Evolutionary conservation across 164 flowering plant genomes (phyloP), one percentile per base, ranked within the genome.

Genomic region (Protea cynaroides): DNA sequence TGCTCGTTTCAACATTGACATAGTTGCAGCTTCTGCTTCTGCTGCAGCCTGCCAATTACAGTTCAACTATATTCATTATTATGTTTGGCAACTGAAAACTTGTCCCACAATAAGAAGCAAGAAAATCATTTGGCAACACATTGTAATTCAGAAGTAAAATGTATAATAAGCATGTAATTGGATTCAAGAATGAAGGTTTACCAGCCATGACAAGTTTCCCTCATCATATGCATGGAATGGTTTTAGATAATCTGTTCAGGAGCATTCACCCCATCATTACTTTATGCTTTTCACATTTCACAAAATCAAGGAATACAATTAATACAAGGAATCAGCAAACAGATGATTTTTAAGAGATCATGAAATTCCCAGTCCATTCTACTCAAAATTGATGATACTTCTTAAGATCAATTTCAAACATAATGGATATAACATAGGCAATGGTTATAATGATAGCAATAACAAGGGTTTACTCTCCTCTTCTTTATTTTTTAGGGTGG

Each of bases 201-300:
- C 90, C 82, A 83, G 85, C 93, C 93, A 87, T 56, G 90, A 83
- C 62, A 87, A 86, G 71, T 87, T 87, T 24, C 93, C 93, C 64
- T 87, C 90, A 67, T 87, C 90, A 74, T 87, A 87, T 44, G 90
- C 93, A 78, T 87, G 93, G 76, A 87, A 87, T 36, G 88, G 86
- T 71, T 80, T 87, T 59, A 85, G 69, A 72, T 87, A 87, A 80
- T 87, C 93, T 87, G 86, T 71, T 58, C 14, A 58, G 36, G 40
- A 59, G 43, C 29, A 65, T 34, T 36, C 13, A 38, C 65, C 9
- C 29, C 10, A 46, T 61, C 38, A 66, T 18, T 43, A 24, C 58
- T 59, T 24, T 15, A 61, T 51, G 59, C 59, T 12, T 8, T 40
- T 40, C 13, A 40, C 46, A 6, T 4, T 40, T 17, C 17, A 65